Evolutionary conservation across 2,329 filamentous ascomycete species (phyloP), one percentile per base, ranked within the genome.

Genomic region (Cytospora paraplurivora): DNA sequence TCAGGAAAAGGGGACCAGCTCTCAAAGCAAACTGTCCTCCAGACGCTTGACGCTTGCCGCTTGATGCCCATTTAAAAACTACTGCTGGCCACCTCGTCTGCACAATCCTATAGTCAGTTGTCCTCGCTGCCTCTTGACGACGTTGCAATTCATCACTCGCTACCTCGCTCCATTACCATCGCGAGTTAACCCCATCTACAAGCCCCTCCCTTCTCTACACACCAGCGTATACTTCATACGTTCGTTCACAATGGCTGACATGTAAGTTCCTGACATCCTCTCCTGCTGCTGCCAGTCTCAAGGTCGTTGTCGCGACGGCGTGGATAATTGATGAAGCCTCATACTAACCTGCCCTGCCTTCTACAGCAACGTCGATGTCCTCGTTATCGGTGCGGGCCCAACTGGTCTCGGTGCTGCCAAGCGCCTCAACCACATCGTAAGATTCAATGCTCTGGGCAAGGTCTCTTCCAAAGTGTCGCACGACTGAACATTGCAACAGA

Each of bases 371-470:
- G 92, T 98, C 77, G 95, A 99, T 81, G 90, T 99, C 71, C 92
- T 99, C 76, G 88, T 99, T 79, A 97, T 98, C 82, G 95, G 95
- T 76, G 94, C 94, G 80, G 95, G 95, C 76, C 95, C 95, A 72
- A 98, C 95, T 75, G 95, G 95, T 80, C 87, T 98, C 72, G 95
- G 95, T 84, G 95, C 95, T 76, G 95, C 95, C 72, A 99, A 99
- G 85, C 92, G 95, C 76, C 87, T 99, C 70, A 90, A 98, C 80
- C 95, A 99, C 81, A 88, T 97, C 75, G 95, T 98, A 84, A 71
- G 89, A 76, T 68, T 70, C 69, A 74, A 76, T 72, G 69, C 68
- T 66, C 65, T 59, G 64, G 67, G 68, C 61, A 62, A 67, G 27
- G 13, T 60, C 49, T n/a, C 37, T 49, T 34, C 58, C 68, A 66